Conservation (phyloP, 192 early-diverging fungal species). For the Backusella liffmaniae region DNA sequence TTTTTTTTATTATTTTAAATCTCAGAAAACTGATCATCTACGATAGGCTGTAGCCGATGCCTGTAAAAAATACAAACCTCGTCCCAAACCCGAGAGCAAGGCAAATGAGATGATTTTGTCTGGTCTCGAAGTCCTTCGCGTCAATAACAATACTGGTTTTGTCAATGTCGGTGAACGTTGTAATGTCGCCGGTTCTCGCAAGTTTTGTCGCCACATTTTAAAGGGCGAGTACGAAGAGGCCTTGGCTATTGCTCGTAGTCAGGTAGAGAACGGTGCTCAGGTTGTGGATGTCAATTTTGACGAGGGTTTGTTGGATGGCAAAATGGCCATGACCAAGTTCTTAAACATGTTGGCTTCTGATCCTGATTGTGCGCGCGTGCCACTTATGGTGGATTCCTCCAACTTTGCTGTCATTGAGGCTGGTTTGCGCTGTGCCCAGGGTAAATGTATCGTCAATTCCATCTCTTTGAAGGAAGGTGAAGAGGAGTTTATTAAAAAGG, state of each 20-base stretch:
- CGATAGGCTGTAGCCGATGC: slow-evolving; percentile 71
- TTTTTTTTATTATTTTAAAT: background rate
- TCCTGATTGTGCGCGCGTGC: slow-evolving; percentile 83
- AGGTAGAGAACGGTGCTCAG: slow-evolving; percentile 95
- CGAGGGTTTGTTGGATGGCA: slow-evolving; percentile 93
- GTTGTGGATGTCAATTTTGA: slow-evolving; percentile 97
- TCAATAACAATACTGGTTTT: slow-evolving; percentile 83
- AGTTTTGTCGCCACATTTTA: slow-evolving; percentile 92
- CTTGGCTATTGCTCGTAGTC: slow-evolving; percentile 86
- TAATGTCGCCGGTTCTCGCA: slow-evolving; percentile 93
- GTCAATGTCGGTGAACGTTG: slow-evolving; percentile 96
- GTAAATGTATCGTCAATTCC: slow-evolving; percentile 97
- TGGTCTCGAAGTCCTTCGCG: slow-evolving; percentile 82
- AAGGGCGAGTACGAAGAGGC: slow-evolving; percentile 94
- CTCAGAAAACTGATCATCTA: background rate
- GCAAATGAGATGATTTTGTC: slow-evolving; percentile 77
- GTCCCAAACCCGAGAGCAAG: slow-evolving; percentile 64
- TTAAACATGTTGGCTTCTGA: slow-evolving; percentile 93
- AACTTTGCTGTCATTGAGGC: slow-evolving; percentile 98
- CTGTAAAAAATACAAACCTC: slow-evolving; percentile 74
- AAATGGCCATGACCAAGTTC: slow-evolving; percentile 91
- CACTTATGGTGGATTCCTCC: slow-evolving; percentile 95
- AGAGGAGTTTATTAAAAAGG: slow-evolving; percentile 89
- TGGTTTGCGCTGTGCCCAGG: slow-evolving; percentile 93
- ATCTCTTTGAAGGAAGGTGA: slow-evolving; percentile 96